Evolutionary conservation across 805 yeast species (phyloP), one percentile per base, ranked within the genome.

Genomic region (Debaryomyces castellii): DNA sequence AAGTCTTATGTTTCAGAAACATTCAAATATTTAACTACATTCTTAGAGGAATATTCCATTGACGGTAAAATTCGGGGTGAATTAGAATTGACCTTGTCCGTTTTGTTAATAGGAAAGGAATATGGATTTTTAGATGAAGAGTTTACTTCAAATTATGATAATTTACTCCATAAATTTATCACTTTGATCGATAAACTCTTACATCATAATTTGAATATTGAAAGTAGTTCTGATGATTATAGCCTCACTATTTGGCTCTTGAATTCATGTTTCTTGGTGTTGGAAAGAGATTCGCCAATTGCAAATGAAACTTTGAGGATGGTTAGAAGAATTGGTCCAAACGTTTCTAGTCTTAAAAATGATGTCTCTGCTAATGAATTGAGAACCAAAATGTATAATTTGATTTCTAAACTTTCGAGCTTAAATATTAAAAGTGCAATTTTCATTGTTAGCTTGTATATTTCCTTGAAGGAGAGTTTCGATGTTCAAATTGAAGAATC

Each of bases 231-330:
- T 23, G 17, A 17, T 10, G 25, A 40, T 28, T 30, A 36, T 25
- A 30, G 16, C n/a, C 14, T 36, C 20, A 28, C 23, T 4, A 27
- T 14, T n/a, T 69, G 76, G 74, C 33, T 68, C 1, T 50, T 73
- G 43, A 53, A 54, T 1, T 51, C 62, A 5, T 47, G 71, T n/a
- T 59, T 59, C n/a, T 28, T 32, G 16, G 25, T 40, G 7, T 38
- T 34, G 16, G 44, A 43, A 14, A 12, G 14, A 3, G 33, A 39
- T 16, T 16, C 33, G 2, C 25, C 18, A 16, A 8, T 14, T 11
- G 11, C 45, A 10, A 30, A 28, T 10, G 41, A 43, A n/a, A 36
- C 33, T 20, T 37, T 45, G 20, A 27, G 17, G 5, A 24, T 41
- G 12, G 45, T 44, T 18, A 46, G 50, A 24, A 28, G 24, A 7